phyloP scores from a whole-genome alignment of 306 rosid genomes.

The Geum urbanum region DNA sequence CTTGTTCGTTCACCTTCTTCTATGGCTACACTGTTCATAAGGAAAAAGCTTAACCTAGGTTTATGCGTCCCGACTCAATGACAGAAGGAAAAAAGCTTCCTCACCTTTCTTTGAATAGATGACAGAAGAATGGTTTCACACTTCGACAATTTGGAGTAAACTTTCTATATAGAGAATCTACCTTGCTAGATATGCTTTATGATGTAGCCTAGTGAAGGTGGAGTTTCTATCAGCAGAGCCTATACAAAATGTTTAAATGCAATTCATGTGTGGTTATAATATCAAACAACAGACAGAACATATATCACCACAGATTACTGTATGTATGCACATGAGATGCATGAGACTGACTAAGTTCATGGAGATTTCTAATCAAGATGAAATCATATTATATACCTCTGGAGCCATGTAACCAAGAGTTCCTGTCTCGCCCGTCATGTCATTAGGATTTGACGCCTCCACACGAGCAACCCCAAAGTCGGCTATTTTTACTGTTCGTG shows the following conservation, averaged over 20 bases:
- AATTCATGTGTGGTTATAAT: background rate
- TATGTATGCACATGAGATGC: constrained; percentile 8
- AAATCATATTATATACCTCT: constrained; percentile 56
- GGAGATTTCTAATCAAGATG: constrained; percentile 12
- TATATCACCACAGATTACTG: background rate
- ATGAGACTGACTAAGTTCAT: background rate
- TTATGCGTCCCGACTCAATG: too few species aligned
- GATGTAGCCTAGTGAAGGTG: background rate
- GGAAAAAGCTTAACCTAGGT: too few species aligned
- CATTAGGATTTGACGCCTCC: constrained; percentile 97
- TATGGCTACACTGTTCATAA: too few species aligned
- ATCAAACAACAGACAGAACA: background rate
- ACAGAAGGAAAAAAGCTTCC: too few species aligned
- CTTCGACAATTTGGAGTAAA: background rate
- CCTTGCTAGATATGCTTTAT: background rate
- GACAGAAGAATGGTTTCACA: too few species aligned
- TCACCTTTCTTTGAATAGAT: too few species aligned
- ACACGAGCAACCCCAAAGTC: constrained; percentile 99
- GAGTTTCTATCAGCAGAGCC: background rate
- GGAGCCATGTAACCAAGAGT: constrained; percentile 97
- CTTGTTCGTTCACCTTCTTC: too few species aligned
- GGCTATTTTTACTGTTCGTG: constrained; percentile 82
- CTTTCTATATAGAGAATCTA: background rate
- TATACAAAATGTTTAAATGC: background rate
- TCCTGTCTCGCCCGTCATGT: constrained; percentile 99